A percentile compares a stretch with the other conserved stretches of the same genome.
Conservation (phyloP, 169 alveolate genomes). For the Eimeria tenella region DNA sequence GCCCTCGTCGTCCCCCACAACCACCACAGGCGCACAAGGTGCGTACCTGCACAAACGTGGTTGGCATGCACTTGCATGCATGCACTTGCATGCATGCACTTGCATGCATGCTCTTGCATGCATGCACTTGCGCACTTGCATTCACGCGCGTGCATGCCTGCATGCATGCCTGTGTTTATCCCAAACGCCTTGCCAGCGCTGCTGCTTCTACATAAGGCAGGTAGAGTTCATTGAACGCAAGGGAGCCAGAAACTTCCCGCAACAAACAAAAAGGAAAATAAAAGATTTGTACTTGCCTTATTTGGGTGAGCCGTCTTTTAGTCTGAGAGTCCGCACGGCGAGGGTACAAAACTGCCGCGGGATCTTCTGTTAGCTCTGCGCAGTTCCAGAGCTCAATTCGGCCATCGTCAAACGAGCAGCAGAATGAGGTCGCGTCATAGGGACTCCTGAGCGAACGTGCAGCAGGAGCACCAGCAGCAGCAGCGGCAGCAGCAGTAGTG, state of each 20-base stretch:
- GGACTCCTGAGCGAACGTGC: conserved; percentile 90
- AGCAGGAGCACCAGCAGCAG: neutral
- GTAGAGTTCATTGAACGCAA: neutral
- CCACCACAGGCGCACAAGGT: conserved; percentile 88
- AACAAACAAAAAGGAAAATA: neutral
- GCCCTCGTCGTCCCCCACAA: conserved; percentile 92
- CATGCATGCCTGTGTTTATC: too few relatives aligned
- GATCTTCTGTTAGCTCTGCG: conserved; percentile 82
- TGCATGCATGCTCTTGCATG: too few relatives aligned
- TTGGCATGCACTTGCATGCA: neutral
- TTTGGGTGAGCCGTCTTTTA: conserved; percentile 68
- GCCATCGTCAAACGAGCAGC: conserved; percentile 93
- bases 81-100: too few relatives aligned
- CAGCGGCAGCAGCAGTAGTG: neutral
- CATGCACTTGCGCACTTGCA: too few relatives aligned
- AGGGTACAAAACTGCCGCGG: conserved; percentile 79
- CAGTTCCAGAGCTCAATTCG: conserved; percentile 96
- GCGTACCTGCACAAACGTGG: conserved; percentile 84
- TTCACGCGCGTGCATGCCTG: too few relatives aligned
- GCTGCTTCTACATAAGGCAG: too few relatives aligned
- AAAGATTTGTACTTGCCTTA: conserved; percentile 40
- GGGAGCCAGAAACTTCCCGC: neutral
- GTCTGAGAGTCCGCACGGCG: conserved; percentile 35
- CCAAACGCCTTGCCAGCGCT: too few relatives aligned
- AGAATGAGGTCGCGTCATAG: conserved; percentile 89